Evolutionary conservation across 768 basidiomycete genomes (phyloP).

Genomic region (Lyophyllum decastes): DNA sequence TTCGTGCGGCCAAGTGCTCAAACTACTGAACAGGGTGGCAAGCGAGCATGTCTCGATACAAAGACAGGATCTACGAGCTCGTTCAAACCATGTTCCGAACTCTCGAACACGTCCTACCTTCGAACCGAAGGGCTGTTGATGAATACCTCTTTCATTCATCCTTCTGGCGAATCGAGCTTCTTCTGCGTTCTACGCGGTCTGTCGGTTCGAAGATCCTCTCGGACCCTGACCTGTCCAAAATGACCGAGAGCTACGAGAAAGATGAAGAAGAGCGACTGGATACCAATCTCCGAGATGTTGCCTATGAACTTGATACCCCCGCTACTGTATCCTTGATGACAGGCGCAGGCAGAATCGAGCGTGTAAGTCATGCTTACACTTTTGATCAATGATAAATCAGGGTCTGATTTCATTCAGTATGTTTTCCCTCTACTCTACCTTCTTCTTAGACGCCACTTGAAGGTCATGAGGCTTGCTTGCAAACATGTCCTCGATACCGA

Average conservation of each 20-base stretch:
- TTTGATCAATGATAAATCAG: neutral
- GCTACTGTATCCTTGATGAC: constrained; percentile 35
- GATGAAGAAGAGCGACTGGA: constrained; percentile 33
- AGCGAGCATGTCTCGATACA: constrained; percentile 34
- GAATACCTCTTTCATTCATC: constrained; percentile 34
- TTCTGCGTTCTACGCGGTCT: constrained; percentile 33
- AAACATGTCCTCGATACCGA: constrained; percentile 34
- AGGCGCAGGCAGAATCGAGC: constrained; percentile 35
- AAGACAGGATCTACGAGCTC: constrained; percentile 32
- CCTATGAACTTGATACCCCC: constrained; percentile 34
- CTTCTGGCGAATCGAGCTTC: constrained; percentile 35
- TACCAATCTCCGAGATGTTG: constrained; percentile 26
- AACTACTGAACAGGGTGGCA: constrained; percentile 30
- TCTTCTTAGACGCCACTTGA: constrained; percentile 32
- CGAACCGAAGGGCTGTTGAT: constrained; percentile 32
- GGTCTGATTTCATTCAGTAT: constrained; percentile 25
- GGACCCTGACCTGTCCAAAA: constrained; percentile 27
- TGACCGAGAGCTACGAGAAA: constrained; percentile 27
- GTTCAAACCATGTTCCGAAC: constrained; percentile 32
- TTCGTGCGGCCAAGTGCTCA: neutral
- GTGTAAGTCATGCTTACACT: constrained; percentile 23
- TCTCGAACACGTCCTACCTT: constrained; percentile 30
- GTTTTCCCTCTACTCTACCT: constrained; percentile 36
- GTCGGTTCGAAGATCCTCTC: constrained; percentile 26
- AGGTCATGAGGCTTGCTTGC: constrained; percentile 32